Percentiles rank a stretch among this genome's conserved stretches.
phyloP scores from a whole-genome alignment of 305 asterid genomes.

The Salvia sclarea region DNA sequence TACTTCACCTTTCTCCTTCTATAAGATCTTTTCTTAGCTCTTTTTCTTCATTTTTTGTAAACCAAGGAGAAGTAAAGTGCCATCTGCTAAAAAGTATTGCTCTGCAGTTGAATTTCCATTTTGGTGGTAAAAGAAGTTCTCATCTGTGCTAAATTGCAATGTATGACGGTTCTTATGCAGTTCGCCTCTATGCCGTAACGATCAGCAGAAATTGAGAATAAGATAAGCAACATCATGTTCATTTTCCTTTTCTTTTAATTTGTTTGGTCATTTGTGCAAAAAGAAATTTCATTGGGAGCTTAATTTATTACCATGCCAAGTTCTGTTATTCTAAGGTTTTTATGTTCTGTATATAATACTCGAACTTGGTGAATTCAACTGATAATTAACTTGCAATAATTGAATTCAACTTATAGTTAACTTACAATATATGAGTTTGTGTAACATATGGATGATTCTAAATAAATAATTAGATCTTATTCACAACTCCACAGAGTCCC shows the following conservation, averaged over 20 bases:
- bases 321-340: background rate
- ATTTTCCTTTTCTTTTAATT: background rate
- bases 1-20: too few relatives aligned
- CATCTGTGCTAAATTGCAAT: background rate
- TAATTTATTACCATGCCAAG: background rate
- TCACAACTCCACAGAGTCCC: constrained; percentile 92
- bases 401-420: too few relatives aligned
- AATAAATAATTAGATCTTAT: constrained; percentile 96
- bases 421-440: too few relatives aligned
- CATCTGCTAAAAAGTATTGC: background rate
- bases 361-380: constrained; percentile 5
- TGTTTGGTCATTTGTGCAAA: background rate
- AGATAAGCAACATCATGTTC: too few relatives aligned
- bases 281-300: background rate
- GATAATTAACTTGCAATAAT: background rate
- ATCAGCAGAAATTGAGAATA: background rate
- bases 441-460: constrained; percentile 78
- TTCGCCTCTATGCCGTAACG: constrained; percentile 64
- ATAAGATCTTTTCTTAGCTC: background rate
- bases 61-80: background rate
- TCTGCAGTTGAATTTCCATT: background rate
- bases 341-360: background rate
- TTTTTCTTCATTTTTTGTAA: background rate
- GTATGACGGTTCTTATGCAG: constrained; percentile 47
- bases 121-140: background rate